Base-by-base conservation (phyloP, 2,329 filamentous ascomycete genomes). In the Fusarium neocosmosporiellum region DNA sequence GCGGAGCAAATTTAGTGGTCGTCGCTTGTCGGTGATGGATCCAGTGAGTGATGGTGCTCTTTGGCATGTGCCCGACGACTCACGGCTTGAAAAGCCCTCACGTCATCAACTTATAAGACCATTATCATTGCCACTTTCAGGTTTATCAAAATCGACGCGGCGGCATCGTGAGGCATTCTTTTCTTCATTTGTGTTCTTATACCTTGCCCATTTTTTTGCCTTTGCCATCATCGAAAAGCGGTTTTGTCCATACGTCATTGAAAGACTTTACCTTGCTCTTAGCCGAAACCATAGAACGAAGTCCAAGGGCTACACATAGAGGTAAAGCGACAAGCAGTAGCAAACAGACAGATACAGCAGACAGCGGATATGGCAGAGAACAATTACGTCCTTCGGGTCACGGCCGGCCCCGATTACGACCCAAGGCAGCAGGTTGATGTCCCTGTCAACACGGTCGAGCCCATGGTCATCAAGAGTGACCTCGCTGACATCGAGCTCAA, bases 351-450 rank as follows among this genome's bases (percentile, higher is more conserved):
- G 14, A 20, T 13, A 43, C 22, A 43, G 5, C 18, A 37, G 7
- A 43, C 41, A 57, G 34, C 41, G 14, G 66, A 55, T 29, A 90
- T 90, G 91, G 86, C 90, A 20, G 88, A 92, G 67, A 92, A 31
- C 11, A 50, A 93, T 74, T 98, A 96, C 82, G 88, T 94, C 59
- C 88, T 98, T 70, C 90, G 89, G 74, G 92, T 98, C 63, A 97
- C 94, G 0, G 94, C 94, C 1, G 96, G 96, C 3, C 87, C 93
- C 2, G 85, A 86, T 72, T 97, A 98, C 83, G 90, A 96, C 79
- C 82, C 87, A 36, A 82, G 86, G n/a, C 88, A 88, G n/a, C 95
- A 98, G 77, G 83, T 91, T 68, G 84, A 90, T 31, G 91, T 98
- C 11, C 88, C 89, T 5, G 93, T 98, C 80, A 98, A 98, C 83